Evolutionary conservation across 2,329 filamentous ascomycete genomes (phyloP).

Genomic region (Penicillium sp.): DNA sequence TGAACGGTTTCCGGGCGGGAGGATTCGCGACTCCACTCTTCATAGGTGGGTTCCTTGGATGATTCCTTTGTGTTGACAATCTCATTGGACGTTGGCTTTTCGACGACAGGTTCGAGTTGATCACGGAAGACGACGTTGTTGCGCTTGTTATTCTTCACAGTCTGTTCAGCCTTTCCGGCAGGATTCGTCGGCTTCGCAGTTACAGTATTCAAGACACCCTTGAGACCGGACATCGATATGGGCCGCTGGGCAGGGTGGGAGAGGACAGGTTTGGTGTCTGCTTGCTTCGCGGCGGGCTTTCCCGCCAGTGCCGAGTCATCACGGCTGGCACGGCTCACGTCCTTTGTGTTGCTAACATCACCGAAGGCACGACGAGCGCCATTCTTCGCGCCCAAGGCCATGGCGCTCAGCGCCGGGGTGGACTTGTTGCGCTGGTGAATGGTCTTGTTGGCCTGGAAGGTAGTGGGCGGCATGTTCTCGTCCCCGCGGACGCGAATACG

Average conservation of each 20-base stretch:
- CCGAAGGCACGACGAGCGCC: constrained; percentile 74
- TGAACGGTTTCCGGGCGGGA: not conserved
- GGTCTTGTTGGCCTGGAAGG: constrained; percentile 53
- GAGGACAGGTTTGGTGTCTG: constrained; percentile 14
- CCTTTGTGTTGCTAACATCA: constrained; percentile 71
- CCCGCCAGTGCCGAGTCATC: constrained; percentile 57
- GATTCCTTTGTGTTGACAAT: constrained; percentile 6
- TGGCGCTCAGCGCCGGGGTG: constrained; percentile 58
- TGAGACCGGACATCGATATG: constrained; percentile 41
- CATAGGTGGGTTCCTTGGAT: not conserved
- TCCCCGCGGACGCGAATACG: constrained; percentile 64
- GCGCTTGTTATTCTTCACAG: constrained; percentile 48
- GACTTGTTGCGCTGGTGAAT: constrained; percentile 84
- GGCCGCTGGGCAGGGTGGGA: constrained; percentile 64
- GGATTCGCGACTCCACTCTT: not conserved
- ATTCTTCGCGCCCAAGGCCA: constrained; percentile 59
- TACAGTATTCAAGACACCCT: constrained; percentile 37
- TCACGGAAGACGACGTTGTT: constrained; percentile 57
- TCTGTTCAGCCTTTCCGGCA: constrained; percentile 32
- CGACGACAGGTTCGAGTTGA: constrained; percentile 35
- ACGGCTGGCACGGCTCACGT: constrained; percentile 42
- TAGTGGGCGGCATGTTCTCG: constrained; percentile 62
- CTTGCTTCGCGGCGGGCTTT: constrained; percentile 46
- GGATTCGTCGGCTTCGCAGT: constrained; percentile 33
- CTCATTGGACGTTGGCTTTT: constrained; percentile 35